Evolutionary conservation across 2,329 filamentous ascomycete genomes (phyloP), one percentile per base, ranked within the genome.

Genomic region (Colletotrichum cereale): DNA sequence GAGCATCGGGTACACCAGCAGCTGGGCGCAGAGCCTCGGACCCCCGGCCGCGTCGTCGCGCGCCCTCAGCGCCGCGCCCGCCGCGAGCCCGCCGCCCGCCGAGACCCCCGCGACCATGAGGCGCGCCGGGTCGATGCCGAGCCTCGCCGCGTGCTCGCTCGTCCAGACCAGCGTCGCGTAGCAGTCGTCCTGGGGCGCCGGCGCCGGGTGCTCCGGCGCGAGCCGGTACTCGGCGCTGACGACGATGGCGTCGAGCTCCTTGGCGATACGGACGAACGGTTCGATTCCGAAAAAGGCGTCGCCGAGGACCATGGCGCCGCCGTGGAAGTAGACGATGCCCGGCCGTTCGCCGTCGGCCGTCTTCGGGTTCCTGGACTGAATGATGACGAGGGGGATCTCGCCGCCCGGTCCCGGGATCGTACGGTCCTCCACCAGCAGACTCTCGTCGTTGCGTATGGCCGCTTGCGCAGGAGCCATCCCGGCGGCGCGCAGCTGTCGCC

Each of bases 221-320:
- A 87, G 80, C 0, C 85, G 77, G 73, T 87, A 86, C 58, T 85
- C 84, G 4, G 85, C 81, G 72, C 83, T 85, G 18, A 86, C 77
- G 34, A 81, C 80, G 0, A 83, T 77, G 2, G 67, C 67, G 21
- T 53, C 62, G 14, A 56, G 50, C 14, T 66, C 53, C 44, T 63
- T 71, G 14, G 58, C 63, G 12, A 71, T 65, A 3, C 29, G 31
- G 21, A 38, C 57, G 18, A 62, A 66, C n/a, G 60, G 64, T 5
- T 55, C 18, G 1, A 73, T 64, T 1, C 57, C 55, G 11, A 71
- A 58, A 3, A 71, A 73, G 14, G 62, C 56, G 34, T 71, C 63
- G 16, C 71, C 71, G 6, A 66, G 38, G 12, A 73, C 57, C 67
- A 71, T 62, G 48, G 57, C 71, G 31, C 71, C 71, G 12, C 57